Evolutionary conservation across 306 rosid genomes (phyloP).

Genomic region (Malus sylvestris): DNA sequence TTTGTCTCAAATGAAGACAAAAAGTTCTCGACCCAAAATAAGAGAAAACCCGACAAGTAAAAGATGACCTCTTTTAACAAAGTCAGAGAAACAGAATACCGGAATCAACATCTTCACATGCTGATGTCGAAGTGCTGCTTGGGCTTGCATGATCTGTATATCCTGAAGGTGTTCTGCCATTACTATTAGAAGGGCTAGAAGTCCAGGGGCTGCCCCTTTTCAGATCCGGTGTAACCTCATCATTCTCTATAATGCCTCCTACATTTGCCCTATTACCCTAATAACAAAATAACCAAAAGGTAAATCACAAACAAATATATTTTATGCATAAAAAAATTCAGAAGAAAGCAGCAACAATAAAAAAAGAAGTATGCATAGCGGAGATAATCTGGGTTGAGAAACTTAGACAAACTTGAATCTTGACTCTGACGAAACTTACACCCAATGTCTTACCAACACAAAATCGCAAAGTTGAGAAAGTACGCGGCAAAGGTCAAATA

Average conservation of each 20-base stretch:
- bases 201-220: slow-evolving; percentile 40
- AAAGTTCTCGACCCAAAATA: not conserved
- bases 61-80: slow-evolving; percentile 15
- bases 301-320: not conserved
- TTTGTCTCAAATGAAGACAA: not conserved
- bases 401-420: not conserved
- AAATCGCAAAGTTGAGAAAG: not conserved
- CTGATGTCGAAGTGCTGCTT: slow-evolving; percentile 53
- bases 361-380: not conserved
- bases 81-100: slow-evolving; percentile 40
- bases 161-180: slow-evolving; percentile 45
- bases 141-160: slow-evolving; percentile 65
- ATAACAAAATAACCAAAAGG: slow-evolving; percentile 4
- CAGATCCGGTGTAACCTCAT: slow-evolving; percentile 48
- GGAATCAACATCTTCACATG: slow-evolving; percentile 85
- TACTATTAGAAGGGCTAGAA: slow-evolving; percentile 41
- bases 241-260: slow-evolving; percentile 48
- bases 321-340: slow-evolving; percentile 3
- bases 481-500: not conserved
- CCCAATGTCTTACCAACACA: not conserved
- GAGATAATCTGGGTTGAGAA: not conserved
- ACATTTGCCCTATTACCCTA: slow-evolving; percentile 72
- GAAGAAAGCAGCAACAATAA: not conserved
- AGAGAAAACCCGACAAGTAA: slow-evolving; percentile 4
- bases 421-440: not conserved